Evolutionary conservation across 768 basidiomycete species (phyloP), one percentile per base, ranked within the genome.

Genomic region (Trametes cinnabarina): DNA sequence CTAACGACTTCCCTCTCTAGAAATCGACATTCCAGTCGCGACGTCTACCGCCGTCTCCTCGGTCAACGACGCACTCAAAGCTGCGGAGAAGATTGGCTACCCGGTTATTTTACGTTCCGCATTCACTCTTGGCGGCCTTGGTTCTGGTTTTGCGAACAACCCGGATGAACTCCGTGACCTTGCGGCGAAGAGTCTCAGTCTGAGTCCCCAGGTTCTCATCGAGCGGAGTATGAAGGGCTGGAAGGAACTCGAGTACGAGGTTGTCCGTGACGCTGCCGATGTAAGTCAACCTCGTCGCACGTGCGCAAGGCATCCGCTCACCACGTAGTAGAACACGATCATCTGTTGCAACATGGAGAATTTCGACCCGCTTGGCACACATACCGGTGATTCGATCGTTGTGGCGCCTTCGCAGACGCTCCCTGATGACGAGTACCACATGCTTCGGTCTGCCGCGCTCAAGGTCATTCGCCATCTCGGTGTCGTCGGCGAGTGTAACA

Each of bases 281-380:
- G 92, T 94, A 72, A 64, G 90, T 84, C 4, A 23, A 60, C 5
- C 51, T 19, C 12, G 25, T 2, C 35, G 14, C 3, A 32, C 14
- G 40, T 23, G 15, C 3, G 28, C 37, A 6, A 6, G 14, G 4
- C n/a, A 26, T 40, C 4, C 32, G 28, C 43, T 55, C 25, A 43
- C 22, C 15, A n/a, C 44, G 39, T 42, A 17, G 2, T 67, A 93
- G 91, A 97, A 98, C 78, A 98, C 95, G 25, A 99, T 99, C 74
- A 98, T 98, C 66, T 98, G 95, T 77, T 98, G 96, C 76, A 95
- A 95, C 74, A 96, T 96, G 93, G 93, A 98, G 76, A 98, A 99
- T 76, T 99, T 99, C 64, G 97, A 99, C 69, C 97, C 97, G 35
- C 88, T 98, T 58, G 97, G 97, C 63, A 98, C 93, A 22, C 97